Evolutionary conservation across 306 rosid genomes (phyloP).

Genomic region (Crotalaria pallida): DNA sequence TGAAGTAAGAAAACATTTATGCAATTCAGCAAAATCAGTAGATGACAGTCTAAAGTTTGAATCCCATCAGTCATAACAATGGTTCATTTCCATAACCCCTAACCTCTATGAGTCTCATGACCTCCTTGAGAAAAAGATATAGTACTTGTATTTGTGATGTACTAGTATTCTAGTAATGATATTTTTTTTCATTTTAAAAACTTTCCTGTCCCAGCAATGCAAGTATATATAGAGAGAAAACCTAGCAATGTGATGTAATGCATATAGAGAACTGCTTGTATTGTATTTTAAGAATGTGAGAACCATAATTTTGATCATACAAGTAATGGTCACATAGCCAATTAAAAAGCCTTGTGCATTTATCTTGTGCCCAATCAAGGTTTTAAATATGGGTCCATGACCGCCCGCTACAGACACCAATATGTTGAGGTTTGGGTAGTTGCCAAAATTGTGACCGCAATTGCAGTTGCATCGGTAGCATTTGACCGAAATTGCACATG

Average conservation of each 20-base stretch:
- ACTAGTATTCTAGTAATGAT: too few species aligned
- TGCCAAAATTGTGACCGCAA: too few species aligned
- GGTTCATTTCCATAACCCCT: neutral
- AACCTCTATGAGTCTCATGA: neutral
- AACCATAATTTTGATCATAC: too few species aligned
- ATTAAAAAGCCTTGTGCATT: too few species aligned
- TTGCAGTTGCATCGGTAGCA: too few species aligned
- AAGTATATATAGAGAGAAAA: neutral
- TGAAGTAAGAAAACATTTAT: neutral
- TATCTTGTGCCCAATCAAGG: too few species aligned
- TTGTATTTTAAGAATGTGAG: neutral
- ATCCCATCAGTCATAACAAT: neutral
- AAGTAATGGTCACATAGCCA: too few species aligned
- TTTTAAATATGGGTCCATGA: too few species aligned
- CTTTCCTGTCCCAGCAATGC: neutral
- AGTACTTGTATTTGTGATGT: neutral
- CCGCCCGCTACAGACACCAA: too few species aligned
- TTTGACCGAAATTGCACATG: too few species aligned
- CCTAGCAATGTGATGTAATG: neutral
- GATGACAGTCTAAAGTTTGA: neutral
- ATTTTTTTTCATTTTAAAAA: neutral
- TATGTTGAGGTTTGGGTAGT: too few species aligned
- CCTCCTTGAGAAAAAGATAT: neutral
- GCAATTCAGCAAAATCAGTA: neutral
- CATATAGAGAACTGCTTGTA: neutral